Base-by-base conservation (phyloP, 2,329 filamentous ascomycete species). In the Cladosporium sp. region DNA sequence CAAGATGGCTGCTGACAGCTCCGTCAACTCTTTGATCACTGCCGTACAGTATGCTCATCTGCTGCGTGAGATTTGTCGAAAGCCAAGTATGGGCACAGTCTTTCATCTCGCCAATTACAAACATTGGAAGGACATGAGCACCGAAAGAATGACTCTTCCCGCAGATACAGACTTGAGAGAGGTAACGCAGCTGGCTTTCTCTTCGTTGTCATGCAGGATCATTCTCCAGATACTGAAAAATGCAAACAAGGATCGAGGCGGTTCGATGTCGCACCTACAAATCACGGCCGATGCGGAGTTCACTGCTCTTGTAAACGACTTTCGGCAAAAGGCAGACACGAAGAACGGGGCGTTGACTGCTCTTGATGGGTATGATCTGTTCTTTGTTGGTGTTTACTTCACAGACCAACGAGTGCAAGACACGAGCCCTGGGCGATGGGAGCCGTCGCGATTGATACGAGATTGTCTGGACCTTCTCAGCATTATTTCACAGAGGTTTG, bases 91-190 rank as follows among this genome's bases (percentile, higher is more conserved):
- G 43, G 43, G 43, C n/a, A 47, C 20, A 6, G 34, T 47, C 4
- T 47, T 47, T 7, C 43, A 47, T 39, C 20, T 47, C 8, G 43
- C 43, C 15, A 47, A 47, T 15, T 29, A 38, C 22, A 27, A 15
- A 20, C 43, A 47, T 27, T 47, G 43, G 43, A 47, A 47, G 17
- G 43, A 47, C 7, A 47, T 39, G 34, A 47, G 20, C n/a, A 34
- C 38, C 22, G 38, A 41, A 4, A 6, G 38, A 11, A n/a, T 41
- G 4, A 17, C 18, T 13, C 9, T 41, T 18, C 19, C 38, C 22
- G 15, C 22, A 12, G 19, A 41, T 5, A 1, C 19, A n/a, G 15
- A 41, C 12, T 6, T 34, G 12, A 34, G n/a, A 15, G 40, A 43
- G 13, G 9, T 30, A 11, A 7, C 27, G 3, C 18, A 11, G 24